Conservation (phyloP, 257 asterid genomes). For the Ajuga chamaepitys region DNA sequence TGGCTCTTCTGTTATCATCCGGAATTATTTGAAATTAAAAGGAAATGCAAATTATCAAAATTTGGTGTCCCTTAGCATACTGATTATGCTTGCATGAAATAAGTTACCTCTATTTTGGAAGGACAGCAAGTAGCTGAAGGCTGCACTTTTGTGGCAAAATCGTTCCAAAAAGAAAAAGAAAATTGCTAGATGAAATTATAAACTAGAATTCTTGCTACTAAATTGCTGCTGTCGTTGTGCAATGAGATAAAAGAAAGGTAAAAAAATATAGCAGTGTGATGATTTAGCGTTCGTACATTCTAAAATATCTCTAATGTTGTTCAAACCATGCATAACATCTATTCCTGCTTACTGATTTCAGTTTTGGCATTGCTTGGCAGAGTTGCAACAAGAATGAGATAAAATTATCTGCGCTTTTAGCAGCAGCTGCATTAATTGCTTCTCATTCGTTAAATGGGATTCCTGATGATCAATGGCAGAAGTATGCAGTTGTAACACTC, state of each 20-base stretch:
- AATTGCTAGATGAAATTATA: no score
- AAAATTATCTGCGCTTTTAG: constrained; percentile 44
- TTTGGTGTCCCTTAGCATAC: no score
- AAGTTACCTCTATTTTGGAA: no score
- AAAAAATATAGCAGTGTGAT: neutral
- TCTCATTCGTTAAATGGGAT: constrained; percentile 43
- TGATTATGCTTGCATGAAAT: no score
- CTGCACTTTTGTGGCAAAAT: no score
- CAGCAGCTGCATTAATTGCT: constrained; percentile 67
- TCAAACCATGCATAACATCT: neutral
- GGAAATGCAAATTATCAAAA: no score
- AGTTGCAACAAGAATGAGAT: constrained; percentile 47
- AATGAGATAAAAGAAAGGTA: neutral
- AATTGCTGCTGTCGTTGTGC: no score
- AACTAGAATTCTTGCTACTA: no score
- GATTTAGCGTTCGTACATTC: neutral
- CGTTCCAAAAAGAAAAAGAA: neutral
- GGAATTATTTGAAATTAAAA: no score
- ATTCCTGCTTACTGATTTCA: constrained; percentile 1
- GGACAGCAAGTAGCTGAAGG: neutral
- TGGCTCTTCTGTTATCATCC: no score
- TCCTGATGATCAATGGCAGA: constrained; percentile 54
- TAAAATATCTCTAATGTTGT: neutral
- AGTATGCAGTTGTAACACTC: constrained; percentile 63
- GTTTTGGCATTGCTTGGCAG: constrained; percentile 32